Evolutionary conservation across 1,284 basidiomycete genomes (phyloP), one percentile per base, ranked within the genome.

Genomic region (Ceratorhiza oryzae-sativae): DNA sequence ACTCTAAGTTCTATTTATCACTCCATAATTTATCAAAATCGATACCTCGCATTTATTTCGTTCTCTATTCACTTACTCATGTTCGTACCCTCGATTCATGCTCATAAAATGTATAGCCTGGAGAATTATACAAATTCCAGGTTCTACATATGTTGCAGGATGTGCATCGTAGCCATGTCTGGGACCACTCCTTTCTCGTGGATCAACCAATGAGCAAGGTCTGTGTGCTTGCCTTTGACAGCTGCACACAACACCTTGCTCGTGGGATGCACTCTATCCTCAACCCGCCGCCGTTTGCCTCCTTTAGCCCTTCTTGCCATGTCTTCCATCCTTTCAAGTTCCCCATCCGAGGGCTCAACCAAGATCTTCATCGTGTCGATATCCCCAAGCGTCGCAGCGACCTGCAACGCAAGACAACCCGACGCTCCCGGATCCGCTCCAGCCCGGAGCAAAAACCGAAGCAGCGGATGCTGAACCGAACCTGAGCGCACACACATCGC

Each of bases 331-430:
- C 13, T 39, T 6, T 6, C 18, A 18, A 59, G 12, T 15, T 59
- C 56, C 4, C 13, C 42, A 23, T 80, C 81, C 34, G 77, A 80
- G 60, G 85, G 83, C 78, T 96, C 93, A 61, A 96, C 83, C 23
- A 96, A 84, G 79, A 91, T 79, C 77, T 85, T 88, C 36, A 96
- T 88, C 67, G 94, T 82, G 0, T 77, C 75, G 12, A 95, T 80
- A 75, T 94, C 87, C 74, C 86, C 87, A 74, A 86, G 85, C 65
- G 85, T 84, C 62, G 95, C 91, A 1, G 94, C 94, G 3, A 93
- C 85, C 48, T 84, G 81, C n/a, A 95, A 83, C 0, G 92, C 84
- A 32, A 94, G 80, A 25, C 83, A 84, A 10, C 85, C 78, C 76
- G 90, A 90, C 74, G 81, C 80, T 10, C 78, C 77, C 0, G 94